phyloP scores from a whole-genome alignment of 2,329 filamentous ascomycete species.

The Thelonectria olida region DNA sequence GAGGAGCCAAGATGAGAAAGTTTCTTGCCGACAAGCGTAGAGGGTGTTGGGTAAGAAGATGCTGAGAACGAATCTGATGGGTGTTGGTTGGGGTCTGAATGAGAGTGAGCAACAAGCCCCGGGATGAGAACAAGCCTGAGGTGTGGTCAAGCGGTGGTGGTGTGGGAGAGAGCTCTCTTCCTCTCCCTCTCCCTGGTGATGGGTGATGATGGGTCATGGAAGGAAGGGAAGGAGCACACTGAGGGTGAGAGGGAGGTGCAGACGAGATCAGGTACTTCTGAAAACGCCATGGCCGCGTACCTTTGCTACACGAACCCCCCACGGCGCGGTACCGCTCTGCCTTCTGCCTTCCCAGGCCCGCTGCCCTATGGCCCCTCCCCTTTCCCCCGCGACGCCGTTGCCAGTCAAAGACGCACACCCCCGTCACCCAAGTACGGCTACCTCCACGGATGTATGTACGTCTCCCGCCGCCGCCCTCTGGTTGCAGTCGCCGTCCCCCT shows the following conservation, averaged over 20 bases:
- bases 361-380: slow-evolving; percentile 11
- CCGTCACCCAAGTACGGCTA: background rate
- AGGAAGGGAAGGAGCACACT: background rate
- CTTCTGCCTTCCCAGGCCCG: background rate
- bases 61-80: background rate
- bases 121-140: background rate
- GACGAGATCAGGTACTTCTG: slow-evolving; percentile 16
- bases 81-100: background rate
- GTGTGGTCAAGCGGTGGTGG: background rate
- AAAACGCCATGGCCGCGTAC: slow-evolving; percentile 14
- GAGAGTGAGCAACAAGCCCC: background rate
- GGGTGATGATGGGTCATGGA: background rate
- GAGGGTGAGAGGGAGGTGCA: background rate
- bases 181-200: too few relatives aligned
- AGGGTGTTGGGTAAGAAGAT: background rate
- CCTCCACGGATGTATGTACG: background rate
- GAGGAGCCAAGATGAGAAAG: background rate
- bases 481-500: background rate
- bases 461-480: background rate
- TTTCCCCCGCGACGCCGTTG: slow-evolving; percentile 8
- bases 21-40: background rate
- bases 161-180: background rate
- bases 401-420: background rate
- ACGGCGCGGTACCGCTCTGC: slow-evolving; percentile 9
- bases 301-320: slow-evolving; percentile 9